A percentile compares a stretch with the other conserved stretches of the same genome.
Evolutionary conservation across 2,329 filamentous ascomycete genomes (phyloP).

Genomic region (Pyricularia grisea): DNA sequence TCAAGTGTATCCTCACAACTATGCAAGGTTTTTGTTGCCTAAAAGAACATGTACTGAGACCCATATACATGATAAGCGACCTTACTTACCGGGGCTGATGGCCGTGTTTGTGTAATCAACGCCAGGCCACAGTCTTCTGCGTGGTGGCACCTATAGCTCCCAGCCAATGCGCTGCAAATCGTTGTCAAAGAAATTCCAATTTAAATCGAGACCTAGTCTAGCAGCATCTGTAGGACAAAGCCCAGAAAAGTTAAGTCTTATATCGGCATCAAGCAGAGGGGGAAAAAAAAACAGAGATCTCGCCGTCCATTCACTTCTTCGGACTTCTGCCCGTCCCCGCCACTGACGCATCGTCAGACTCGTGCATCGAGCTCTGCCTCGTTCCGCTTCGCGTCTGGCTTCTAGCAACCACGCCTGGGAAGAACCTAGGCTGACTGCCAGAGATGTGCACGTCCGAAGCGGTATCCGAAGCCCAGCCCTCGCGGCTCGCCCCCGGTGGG

Average conservation of each 20-base stretch:
- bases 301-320: not conserved
- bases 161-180: too few relatives aligned
- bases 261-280: not conserved
- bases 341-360: constrained; percentile 19
- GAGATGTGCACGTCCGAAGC: constrained; percentile 35
- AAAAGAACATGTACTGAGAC: too few relatives aligned
- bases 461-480: not conserved
- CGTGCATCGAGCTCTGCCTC: constrained; percentile 26
- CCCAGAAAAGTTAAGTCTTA: not conserved
- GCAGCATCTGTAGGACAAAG: not conserved
- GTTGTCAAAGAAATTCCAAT: too few relatives aligned
- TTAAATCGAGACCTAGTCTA: not conserved
- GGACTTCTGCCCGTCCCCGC: not conserved
- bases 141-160: too few relatives aligned
- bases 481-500: not conserved
- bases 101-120: too few relatives aligned
- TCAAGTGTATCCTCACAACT: too few relatives aligned
- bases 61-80: too few relatives aligned
- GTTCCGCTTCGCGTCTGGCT: constrained; percentile 35
- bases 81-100: too few relatives aligned
- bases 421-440: constrained; percentile 57
- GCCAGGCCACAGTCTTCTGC: too few relatives aligned
- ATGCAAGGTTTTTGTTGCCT: too few relatives aligned
- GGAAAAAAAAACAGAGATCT: not conserved
- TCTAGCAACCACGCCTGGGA: constrained; percentile 58